Evolutionary conservation across 179 eudicot genomes (phyloP).

Genomic region (Spinacia oleracea): DNA sequence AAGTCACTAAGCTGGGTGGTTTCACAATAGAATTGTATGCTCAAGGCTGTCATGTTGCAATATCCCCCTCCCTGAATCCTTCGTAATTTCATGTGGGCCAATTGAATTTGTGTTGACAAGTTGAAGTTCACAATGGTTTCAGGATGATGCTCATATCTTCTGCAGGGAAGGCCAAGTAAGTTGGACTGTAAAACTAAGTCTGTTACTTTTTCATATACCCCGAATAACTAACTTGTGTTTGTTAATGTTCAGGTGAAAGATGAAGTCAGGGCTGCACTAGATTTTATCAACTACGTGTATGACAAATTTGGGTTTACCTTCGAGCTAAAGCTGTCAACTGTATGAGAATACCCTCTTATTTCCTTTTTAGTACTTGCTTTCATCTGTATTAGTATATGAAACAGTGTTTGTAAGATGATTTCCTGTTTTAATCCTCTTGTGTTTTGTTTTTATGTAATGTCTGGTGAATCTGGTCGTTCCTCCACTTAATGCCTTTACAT

Average conservation of each 20-base stretch:
- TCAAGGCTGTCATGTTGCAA: background rate
- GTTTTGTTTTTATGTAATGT: background rate
- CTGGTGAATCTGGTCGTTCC: background rate
- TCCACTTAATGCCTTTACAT: background rate
- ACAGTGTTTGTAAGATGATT: background rate
- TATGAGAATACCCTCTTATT: constrained; percentile 26
- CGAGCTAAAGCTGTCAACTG: constrained; percentile 13
- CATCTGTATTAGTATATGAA: too few relatives aligned
- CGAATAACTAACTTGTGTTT: constrained; percentile 12
- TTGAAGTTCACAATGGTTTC: constrained; percentile 28
- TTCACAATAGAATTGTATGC: background rate
- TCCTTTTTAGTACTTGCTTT: background rate
- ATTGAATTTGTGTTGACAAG: constrained; percentile 6
- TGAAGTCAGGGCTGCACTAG: too few relatives aligned
- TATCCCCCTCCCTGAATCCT: background rate
- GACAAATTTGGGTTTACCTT: background rate
- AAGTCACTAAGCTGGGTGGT: background rate
- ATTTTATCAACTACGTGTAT: too few relatives aligned
- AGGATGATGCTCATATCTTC: constrained; percentile 12
- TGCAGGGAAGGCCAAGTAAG: constrained; percentile 35
- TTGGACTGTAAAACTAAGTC: background rate
- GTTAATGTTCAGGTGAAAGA: constrained; percentile 39
- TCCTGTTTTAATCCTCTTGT: background rate
- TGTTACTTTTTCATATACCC: background rate
- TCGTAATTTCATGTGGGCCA: background rate